Conservation (phyloP, 2,329 filamentous ascomycete genomes). For the Monosporascus sp. region DNA sequence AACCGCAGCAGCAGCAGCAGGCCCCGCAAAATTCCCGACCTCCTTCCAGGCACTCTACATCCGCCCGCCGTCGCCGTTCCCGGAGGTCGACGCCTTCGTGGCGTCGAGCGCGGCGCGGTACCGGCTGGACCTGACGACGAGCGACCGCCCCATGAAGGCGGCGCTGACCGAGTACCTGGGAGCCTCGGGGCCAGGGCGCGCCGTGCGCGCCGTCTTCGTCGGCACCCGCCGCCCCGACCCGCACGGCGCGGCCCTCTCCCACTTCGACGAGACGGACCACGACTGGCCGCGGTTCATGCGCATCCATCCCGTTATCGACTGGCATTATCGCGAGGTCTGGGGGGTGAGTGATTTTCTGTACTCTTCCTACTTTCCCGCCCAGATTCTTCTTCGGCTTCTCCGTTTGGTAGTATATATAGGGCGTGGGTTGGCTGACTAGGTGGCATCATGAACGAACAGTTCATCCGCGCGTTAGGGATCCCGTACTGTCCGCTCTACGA, state of each 20-base stretch:
- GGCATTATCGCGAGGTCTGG: conserved; percentile 96
- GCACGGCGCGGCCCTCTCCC: conserved; percentile 70
- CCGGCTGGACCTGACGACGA: conserved; percentile 69
- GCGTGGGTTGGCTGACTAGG: no score
- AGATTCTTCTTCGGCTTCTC: neutral
- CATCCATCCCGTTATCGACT: conserved; percentile 93
- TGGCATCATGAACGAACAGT: conserved; percentile 40
- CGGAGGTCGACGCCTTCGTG: conserved; percentile 83
- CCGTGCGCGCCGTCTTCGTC: conserved; percentile 75
- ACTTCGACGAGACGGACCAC: conserved; percentile 82
- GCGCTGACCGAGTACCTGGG: conserved; percentile 74
- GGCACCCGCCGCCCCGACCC: conserved; percentile 89
- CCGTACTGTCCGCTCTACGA: conserved; percentile 88
- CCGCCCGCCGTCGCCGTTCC: conserved; percentile 76
- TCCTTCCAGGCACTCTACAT: conserved; percentile 82
- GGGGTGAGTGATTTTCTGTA: conserved; percentile 55
- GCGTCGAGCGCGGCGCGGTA: conserved; percentile 59
- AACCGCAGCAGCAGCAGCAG: conserved; percentile 5
- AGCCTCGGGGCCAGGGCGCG: conserved; percentile 41
- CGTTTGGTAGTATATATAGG: neutral
- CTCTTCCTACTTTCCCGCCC: neutral
- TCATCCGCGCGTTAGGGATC: conserved; percentile 72
- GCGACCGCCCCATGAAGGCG: conserved; percentile 72
- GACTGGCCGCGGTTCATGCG: conserved; percentile 93
- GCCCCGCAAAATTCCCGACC: conserved; percentile 29